phyloP scores from a whole-genome alignment of 2,329 filamentous ascomycete species.

The Botrytis byssoidea region DNA sequence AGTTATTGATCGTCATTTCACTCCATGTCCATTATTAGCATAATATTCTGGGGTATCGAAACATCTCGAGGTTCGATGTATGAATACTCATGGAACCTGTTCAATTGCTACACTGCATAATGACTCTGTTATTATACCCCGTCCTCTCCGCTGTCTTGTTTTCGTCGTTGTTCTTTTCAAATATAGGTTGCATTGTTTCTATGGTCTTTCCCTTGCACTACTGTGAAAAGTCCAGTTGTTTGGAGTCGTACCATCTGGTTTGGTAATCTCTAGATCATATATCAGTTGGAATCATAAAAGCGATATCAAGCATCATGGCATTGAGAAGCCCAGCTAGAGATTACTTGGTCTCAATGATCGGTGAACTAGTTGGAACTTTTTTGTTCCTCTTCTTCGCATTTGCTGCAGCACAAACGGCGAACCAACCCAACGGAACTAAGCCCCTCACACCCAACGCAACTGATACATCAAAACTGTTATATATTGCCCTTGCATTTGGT shows the following conservation, averaged over 20 bases:
- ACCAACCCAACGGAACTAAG: constrained; percentile 19
- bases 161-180: background rate
- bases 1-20: background rate
- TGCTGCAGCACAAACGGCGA: constrained; percentile 29
- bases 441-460: constrained; percentile 19
- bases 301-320: background rate
- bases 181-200: background rate
- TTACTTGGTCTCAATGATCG: constrained; percentile 46
- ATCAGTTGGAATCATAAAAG: background rate
- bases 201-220: background rate
- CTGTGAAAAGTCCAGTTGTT: background rate
- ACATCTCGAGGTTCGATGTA: background rate
- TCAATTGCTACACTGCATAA: background rate
- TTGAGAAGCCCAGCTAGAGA: constrained; percentile 28
- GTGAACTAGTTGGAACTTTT: constrained; percentile 52
- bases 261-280: background rate
- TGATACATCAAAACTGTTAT: constrained; percentile 42
- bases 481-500: constrained; percentile 30
- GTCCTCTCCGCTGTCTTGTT: background rate
- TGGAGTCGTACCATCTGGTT: background rate
- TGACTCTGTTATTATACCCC: background rate
- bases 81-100: background rate
- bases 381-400: constrained; percentile 36
- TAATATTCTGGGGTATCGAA: background rate
- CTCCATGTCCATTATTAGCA: background rate